Evolutionary conservation across 2,329 filamentous ascomycete genomes (phyloP), one percentile per base, ranked within the genome.

Genomic region (Chaetomiaceae sp.): DNA sequence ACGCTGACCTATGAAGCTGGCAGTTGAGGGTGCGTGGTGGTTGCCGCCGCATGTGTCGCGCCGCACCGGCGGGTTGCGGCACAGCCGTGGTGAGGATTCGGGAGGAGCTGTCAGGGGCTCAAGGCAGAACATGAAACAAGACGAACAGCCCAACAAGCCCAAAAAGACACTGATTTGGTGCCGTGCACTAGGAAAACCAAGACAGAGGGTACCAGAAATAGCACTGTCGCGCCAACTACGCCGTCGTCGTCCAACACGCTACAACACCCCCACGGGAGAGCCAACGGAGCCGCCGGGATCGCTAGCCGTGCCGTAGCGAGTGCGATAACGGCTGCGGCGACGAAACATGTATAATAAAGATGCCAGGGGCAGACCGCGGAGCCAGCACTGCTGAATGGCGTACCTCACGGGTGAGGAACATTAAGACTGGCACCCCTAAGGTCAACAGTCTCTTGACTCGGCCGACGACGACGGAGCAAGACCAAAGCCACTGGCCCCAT

Each of bases 71-170:
- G 16, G 27, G 40, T 21, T 23, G 35, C 44, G 50, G 44, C 44
- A 27, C 34, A 41, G 44, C 37, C 10, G 33, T n/a, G n/a, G 23
- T 17, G 19, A 41, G 38, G 38, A 48, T 46, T 19, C 10, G 4
- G 27, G 13, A 50, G 48, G 37, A 50, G 33, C 19, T 13, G 13
- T 8, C 25, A 44, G 25, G 21, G 40, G 38, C 25, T 27, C 39
- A 19, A 48, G 50, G 40, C 40, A 44, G 40, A 44, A 44, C 27
- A 9, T 52, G 40, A 52, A 52, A 52, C 50, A 52, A 23, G 35
- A 25, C 30, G n/a, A n/a, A 38, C 50, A 47, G 38, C 38, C 44
- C 8, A 12, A 4, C 23, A 33, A 16, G 3, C 21, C 13, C 34
- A 30, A 10, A 12, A 31, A 14, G 17, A n/a, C 19, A n/a, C 19